phyloP scores from a whole-genome alignment of 1,284 basidiomycete genomes.

The Fereydounia khargensis region DNA sequence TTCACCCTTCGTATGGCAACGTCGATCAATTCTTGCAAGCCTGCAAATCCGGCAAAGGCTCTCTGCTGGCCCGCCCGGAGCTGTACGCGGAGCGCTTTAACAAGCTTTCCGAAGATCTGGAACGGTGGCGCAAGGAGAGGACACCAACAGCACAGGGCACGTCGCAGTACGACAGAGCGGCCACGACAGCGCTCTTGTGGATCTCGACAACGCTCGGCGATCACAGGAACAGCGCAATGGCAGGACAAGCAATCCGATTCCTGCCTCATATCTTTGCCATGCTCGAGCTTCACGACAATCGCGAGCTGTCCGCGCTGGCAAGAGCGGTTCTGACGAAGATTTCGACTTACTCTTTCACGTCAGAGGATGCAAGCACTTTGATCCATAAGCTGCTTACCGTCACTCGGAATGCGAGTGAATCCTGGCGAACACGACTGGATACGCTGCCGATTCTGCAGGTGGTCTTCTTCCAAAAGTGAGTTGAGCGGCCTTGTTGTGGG shows the following conservation, averaged over 20 bases:
- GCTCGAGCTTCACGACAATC: conserved; percentile 54
- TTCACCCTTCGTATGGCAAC: conserved; percentile 72
- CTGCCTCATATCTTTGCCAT: conserved; percentile 53
- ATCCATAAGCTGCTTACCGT: conserved; percentile 41
- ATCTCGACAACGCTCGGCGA: conserved; percentile 52
- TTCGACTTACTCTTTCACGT: conserved; percentile 41
- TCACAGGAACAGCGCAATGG: conserved; percentile 46
- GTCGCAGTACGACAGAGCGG: conserved; percentile 50
- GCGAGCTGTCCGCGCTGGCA: conserved; percentile 43
- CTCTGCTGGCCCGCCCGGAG: conserved; percentile 63
- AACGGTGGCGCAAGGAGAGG: conserved; percentile 48
- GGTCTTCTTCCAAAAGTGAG: conserved; percentile 52
- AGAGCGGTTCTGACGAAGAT: conserved; percentile 44
- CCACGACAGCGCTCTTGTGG: conserved; percentile 49
- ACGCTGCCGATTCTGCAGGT: conserved; percentile 51
- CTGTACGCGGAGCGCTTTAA: conserved; percentile 62
- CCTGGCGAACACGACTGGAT: conserved; percentile 53
- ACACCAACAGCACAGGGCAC: conserved; percentile 58
- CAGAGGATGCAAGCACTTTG: conserved; percentile 27
- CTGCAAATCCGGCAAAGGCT: conserved; percentile 63
- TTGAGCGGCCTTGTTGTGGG: too few relatives aligned
- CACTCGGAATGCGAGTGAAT: conserved; percentile 34
- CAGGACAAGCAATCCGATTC: conserved; percentile 42
- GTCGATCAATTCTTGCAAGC: conserved; percentile 67
- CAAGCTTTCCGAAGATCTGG: conserved; percentile 49